Evolutionary conservation across 352 stramenopile genomes (phyloP).

Genomic region (Elongisporangium prolatum): DNA sequence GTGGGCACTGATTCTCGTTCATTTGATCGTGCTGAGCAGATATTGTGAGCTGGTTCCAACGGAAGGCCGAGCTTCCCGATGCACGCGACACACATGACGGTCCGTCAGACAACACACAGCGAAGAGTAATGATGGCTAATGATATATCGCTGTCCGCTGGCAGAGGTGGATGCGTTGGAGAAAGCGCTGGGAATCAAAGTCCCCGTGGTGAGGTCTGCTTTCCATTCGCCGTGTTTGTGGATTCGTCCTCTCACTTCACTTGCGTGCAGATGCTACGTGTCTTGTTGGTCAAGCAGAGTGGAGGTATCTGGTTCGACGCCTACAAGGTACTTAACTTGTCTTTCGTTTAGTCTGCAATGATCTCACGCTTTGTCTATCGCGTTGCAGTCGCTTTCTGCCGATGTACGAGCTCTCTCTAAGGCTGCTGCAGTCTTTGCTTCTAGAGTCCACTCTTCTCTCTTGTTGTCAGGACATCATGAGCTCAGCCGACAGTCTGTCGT

Average conservation of each 20-base stretch:
- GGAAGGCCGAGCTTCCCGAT: slow-evolving; percentile 59
- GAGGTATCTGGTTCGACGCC: slow-evolving; percentile 82
- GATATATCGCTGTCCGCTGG: too few relatives aligned
- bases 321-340: slow-evolving; percentile 44
- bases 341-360: neutral
- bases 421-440: too few relatives aligned
- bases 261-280: slow-evolving; percentile 54
- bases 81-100: slow-evolving; percentile 40
- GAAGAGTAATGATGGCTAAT: too few relatives aligned
- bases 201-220: slow-evolving; percentile 28
- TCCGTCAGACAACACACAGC: slow-evolving; percentile 11
- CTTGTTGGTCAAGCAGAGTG: slow-evolving; percentile 67
- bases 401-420: slow-evolving; percentile 20
- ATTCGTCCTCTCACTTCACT: too few relatives aligned
- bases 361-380: neutral
- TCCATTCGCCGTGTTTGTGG: neutral
- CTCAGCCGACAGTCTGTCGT: slow-evolving; percentile 38
- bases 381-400: slow-evolving; percentile 48
- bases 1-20: neutral
- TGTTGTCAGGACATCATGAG: slow-evolving; percentile 47
- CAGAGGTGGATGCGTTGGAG: slow-evolving; percentile 74
- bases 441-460: neutral
- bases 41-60: slow-evolving; percentile 83
- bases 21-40: slow-evolving; percentile 21
- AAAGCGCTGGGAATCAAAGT: slow-evolving; percentile 56